These are phyloP conservation scores for Tetrahymena borealis DNA, from an alignment of 73 alveolate species.

Conservation along the genomic window DNA sequence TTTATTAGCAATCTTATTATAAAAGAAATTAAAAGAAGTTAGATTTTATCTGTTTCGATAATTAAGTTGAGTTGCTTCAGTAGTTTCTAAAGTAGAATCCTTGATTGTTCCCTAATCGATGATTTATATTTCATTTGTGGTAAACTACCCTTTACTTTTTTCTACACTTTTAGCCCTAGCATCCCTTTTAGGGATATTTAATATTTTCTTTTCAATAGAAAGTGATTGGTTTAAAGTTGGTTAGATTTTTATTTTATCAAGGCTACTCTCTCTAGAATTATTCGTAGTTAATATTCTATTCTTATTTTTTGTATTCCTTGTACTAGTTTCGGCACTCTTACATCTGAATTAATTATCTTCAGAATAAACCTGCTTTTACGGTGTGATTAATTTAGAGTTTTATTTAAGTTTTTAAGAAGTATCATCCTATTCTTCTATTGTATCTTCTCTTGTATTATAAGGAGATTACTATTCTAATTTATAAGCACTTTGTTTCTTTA, in stretches of 20 bases:
- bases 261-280: not conserved
- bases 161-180: not conserved
- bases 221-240: not conserved
- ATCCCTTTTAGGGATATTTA: not conserved
- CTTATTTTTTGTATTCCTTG: not conserved
- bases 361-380: not conserved
- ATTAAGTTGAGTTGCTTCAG: not conserved
- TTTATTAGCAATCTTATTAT: not conserved
- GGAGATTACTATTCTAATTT: not conserved
- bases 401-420: too few relatives aligned
- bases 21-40: not conserved
- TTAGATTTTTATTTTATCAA: not conserved
- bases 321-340: not conserved
- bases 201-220: not conserved
- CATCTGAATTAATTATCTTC: not conserved
- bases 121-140: not conserved
- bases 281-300: not conserved
- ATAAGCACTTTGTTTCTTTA: not conserved
- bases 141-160: too few relatives aligned
- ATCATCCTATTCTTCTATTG: not conserved
- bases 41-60: not conserved
- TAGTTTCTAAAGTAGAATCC: not conserved
- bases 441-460: not conserved
- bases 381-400: too few relatives aligned
- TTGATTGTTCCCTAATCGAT: not conserved